These are phyloP conservation scores for Exophiala viscosa DNA, from an alignment of 2,329 filamentous ascomycete species.

Conservation along the genomic window DNA sequence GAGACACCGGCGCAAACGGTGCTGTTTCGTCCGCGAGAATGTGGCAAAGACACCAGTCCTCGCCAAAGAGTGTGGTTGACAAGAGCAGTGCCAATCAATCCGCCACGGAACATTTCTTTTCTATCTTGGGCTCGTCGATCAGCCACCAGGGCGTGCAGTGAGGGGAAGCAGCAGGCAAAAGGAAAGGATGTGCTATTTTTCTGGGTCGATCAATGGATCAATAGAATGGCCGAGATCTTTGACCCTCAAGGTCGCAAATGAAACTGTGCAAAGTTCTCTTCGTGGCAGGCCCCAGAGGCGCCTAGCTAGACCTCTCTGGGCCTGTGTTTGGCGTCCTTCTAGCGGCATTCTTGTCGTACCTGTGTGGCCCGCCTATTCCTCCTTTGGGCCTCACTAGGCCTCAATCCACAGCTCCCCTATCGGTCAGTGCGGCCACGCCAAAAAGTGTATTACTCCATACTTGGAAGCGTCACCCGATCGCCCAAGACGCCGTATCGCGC, in stretches of 20 bases:
- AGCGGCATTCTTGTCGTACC: slow-evolving; percentile 5
- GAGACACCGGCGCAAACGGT: background rate
- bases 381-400: background rate
- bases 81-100: slow-evolving; percentile 9
- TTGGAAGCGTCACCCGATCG: background rate
- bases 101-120: slow-evolving; percentile 2
- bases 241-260: slow-evolving; percentile 18
- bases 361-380: background rate
- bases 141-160: background rate
- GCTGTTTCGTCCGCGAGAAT: background rate
- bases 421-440: background rate
- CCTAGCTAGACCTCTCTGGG: slow-evolving; percentile 3
- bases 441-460: background rate
- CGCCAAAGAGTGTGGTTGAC: background rate
- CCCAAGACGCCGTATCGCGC: slow-evolving; percentile 12
- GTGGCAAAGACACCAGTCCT: slow-evolving; percentile 5
- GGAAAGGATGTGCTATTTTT: background rate
- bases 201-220: slow-evolving; percentile 5
- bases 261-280: slow-evolving; percentile 1
- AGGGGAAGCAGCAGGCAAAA: background rate
- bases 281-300: background rate
- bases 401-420: background rate
- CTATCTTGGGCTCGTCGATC: background rate
- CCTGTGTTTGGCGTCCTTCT: slow-evolving; percentile 10
- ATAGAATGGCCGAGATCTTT: slow-evolving; percentile 21